A percentile compares a stretch with the other conserved stretches of the same genome.
Conservation (phyloP, 768 basidiomycete species). For the Rhizopogon vinicolor region DNA sequence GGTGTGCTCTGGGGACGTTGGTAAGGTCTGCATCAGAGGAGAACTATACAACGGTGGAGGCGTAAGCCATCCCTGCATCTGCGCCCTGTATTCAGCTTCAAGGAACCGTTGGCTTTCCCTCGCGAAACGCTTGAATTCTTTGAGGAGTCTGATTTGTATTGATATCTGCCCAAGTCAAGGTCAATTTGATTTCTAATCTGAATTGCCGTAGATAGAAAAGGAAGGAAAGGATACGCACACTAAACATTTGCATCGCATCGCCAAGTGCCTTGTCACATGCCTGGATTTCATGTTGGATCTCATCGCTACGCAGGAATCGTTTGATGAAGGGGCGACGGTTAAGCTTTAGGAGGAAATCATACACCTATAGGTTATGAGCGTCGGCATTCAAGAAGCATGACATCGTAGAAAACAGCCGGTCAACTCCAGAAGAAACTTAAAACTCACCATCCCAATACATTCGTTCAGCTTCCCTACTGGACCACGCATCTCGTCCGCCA, state of each 20-base stretch:
- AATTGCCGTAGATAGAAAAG: neutral
- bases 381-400: too few species aligned
- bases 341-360: slow-evolving; percentile 53
- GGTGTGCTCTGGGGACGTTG: neutral
- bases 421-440: neutral
- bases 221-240: slow-evolving; percentile 29
- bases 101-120: neutral
- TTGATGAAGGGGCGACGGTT: slow-evolving; percentile 69
- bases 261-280: slow-evolving; percentile 48
- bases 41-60: neutral
- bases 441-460: slow-evolving; percentile 43
- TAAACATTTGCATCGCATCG: slow-evolving; percentile 53
- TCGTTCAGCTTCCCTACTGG: slow-evolving; percentile 43
- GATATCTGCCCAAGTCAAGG: neutral
- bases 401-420: too few species aligned
- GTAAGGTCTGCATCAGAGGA: neutral
- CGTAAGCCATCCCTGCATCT: neutral
- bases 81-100: neutral
- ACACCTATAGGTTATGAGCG: slow-evolving; percentile 31
- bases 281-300: slow-evolving; percentile 50
- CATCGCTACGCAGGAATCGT: slow-evolving; percentile 71
- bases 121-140: neutral
- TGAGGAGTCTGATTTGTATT: neutral
- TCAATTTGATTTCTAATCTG: neutral
- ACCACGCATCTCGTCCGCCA: slow-evolving; percentile 42